These are phyloP conservation scores for Lasiodiplodia sp. DNA, from an alignment of 2,329 filamentous ascomycete genomes.

Conservation along the genomic window DNA sequence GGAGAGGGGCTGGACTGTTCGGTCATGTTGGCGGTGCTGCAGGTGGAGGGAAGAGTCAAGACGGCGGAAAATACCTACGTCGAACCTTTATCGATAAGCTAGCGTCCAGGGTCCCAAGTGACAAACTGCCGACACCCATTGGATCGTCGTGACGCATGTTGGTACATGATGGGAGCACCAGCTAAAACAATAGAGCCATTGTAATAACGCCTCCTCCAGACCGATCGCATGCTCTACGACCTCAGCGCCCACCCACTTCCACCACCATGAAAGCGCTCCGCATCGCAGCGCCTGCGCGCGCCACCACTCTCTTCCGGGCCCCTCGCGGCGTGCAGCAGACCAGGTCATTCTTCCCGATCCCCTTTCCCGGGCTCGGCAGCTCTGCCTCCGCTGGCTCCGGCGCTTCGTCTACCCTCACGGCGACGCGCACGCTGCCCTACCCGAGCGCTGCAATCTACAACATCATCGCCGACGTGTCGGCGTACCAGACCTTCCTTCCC, in stretches of 20 bases:
- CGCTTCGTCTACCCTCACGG: conserved; percentile 64
- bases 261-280: conserved; percentile 44
- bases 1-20: neutral
- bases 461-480: conserved; percentile 86
- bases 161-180: conserved; percentile 23
- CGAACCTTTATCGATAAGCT: conserved; percentile 28
- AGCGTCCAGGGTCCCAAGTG: conserved; percentile 1
- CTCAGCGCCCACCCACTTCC: neutral
- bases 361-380: conserved; percentile 53
- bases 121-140: conserved; percentile 13
- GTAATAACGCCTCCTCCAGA: neutral
- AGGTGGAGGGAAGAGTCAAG: neutral
- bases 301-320: conserved; percentile 26
- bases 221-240: conserved; percentile 5
- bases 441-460: conserved; percentile 74
- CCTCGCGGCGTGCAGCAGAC: conserved; percentile 35
- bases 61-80: neutral
- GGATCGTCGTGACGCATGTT: conserved; percentile 17
- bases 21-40: conserved; percentile 4
- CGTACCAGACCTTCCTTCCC: conserved; percentile 87
- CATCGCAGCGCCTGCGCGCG: conserved; percentile 24
- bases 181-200: neutral
- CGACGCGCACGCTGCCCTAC: conserved; percentile 80
- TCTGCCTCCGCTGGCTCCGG: conserved; percentile 32
- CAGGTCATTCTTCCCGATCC: conserved; percentile 54